Percentiles rank a stretch among this genome's conserved stretches.
Evolutionary conservation across 1,284 basidiomycete genomes (phyloP).

Genomic region (Cutaneotrichosporon sp.): DNA sequence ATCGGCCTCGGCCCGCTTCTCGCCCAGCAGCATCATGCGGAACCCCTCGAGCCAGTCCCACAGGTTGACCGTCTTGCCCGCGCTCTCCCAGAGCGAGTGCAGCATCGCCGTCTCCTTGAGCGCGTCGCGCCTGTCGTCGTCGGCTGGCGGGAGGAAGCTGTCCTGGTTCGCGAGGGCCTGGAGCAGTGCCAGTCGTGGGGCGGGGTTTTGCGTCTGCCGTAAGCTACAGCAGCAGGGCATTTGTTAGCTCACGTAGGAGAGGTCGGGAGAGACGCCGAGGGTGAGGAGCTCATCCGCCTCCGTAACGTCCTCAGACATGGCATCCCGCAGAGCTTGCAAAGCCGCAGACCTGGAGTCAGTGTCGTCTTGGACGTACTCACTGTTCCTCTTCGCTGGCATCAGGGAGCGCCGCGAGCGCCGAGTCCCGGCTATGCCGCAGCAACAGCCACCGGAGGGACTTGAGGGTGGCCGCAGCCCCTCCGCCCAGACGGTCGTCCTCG

Average conservation of each 20-base stretch:
- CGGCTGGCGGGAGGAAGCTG: conserved; percentile 11
- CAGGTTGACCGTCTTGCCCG: conserved; percentile 45
- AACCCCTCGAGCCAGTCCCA: conserved; percentile 52
- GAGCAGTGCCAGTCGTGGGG: conserved; percentile 24
- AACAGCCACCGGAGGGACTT: conserved; percentile 41
- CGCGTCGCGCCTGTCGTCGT: neutral
- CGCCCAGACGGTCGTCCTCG: conserved; percentile 35
- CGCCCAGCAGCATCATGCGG: conserved; percentile 21
- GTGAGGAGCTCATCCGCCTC: neutral
- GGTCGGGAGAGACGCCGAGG: neutral
- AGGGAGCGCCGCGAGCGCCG: conserved; percentile 28
- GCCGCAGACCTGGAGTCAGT: neutral
- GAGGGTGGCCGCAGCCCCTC: conserved; percentile 30
- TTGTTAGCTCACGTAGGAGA: neutral
- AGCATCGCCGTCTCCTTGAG: conserved; percentile 39
- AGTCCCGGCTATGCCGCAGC: conserved; percentile 35
- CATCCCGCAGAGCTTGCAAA: neutral
- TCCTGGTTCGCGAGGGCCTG: conserved; percentile 16
- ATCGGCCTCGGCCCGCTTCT: conserved; percentile 8
- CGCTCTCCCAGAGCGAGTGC: conserved; percentile 40
- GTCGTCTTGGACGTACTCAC: neutral
- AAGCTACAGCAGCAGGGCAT: neutral
- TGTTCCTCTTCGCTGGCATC: neutral
- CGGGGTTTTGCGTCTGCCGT: conserved; percentile 22
- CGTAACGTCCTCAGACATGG: neutral